Percentiles rank a stretch among this genome's conserved stretches.
phyloP scores from a whole-genome alignment of 1,284 basidiomycete genomes.

The Heliocybe sulcata region DNA sequence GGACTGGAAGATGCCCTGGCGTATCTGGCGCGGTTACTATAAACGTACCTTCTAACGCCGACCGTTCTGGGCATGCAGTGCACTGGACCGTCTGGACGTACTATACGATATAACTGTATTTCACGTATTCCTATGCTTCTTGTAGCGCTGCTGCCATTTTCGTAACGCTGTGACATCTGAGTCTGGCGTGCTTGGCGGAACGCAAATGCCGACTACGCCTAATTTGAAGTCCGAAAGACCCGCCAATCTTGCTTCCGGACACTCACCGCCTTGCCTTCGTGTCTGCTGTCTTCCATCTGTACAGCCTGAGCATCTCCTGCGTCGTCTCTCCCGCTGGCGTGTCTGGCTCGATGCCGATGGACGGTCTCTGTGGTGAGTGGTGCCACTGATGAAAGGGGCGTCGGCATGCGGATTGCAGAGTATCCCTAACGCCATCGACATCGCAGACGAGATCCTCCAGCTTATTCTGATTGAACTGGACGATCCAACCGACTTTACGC shows the following conservation, averaged over 20 bases:
- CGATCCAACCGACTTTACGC: constrained; percentile 52
- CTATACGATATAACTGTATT: neutral
- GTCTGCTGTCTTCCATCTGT: neutral
- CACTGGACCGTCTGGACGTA: neutral
- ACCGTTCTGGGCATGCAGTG: neutral
- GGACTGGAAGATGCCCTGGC: constrained; percentile 85
- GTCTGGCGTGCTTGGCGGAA: neutral
- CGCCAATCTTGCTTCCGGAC: neutral
- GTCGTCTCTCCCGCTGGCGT: neutral
- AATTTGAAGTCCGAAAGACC: neutral
- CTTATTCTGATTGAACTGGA: constrained; percentile 64
- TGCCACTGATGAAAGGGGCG: neutral
- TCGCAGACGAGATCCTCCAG: constrained; percentile 61
- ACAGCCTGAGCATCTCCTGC: neutral
- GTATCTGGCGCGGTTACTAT: constrained; percentile 74
- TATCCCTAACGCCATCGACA: constrained; percentile 1
- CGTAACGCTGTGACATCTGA: neutral
- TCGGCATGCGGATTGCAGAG: neutral
- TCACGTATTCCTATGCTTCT: neutral
- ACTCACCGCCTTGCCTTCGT: neutral
- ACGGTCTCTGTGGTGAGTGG: constrained; percentile 1
- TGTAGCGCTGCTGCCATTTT: neutral
- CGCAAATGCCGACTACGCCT: neutral
- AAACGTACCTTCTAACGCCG: constrained; percentile 44
- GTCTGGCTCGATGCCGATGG: neutral